A percentile compares a stretch with the other conserved stretches of the same genome.
Conservation (phyloP, 2,329 filamentous ascomycete genomes). For the Paramyrothecium sp. region DNA sequence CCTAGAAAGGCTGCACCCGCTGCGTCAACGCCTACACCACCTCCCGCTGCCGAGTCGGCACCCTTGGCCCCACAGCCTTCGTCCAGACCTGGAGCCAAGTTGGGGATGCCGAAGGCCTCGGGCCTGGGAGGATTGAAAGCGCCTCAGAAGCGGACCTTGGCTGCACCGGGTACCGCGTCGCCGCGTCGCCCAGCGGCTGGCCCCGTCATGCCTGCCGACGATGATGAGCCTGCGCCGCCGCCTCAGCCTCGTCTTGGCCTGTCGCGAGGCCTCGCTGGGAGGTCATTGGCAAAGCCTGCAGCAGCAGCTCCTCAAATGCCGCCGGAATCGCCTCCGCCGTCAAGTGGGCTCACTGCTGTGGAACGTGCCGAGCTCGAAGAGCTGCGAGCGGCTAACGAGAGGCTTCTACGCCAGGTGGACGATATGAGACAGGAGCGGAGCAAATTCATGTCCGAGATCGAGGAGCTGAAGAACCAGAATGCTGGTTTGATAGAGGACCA, state of each 20-base stretch:
- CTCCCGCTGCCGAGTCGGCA: constrained; percentile 44
- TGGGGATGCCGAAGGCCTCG: constrained; percentile 53
- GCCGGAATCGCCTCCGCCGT: constrained; percentile 55
- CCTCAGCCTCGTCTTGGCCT: constrained; percentile 63
- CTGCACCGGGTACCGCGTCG: constrained; percentile 48
- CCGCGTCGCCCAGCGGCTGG: constrained; percentile 50
- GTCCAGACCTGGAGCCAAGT: constrained; percentile 51
- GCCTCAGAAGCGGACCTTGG: constrained; percentile 54
- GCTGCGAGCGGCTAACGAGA: constrained; percentile 78
- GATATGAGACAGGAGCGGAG: constrained; percentile 80
- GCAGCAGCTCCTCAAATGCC: constrained; percentile 48
- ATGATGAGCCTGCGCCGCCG: constrained; percentile 60
- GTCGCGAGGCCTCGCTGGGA: constrained; percentile 78
- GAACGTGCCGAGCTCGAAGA: constrained; percentile 93
- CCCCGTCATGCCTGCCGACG: constrained; percentile 44
- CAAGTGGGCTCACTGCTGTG: constrained; percentile 69
- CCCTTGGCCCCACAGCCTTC: constrained; percentile 59
- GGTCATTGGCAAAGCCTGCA: constrained; percentile 77
- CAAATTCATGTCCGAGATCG: constrained; percentile 80
- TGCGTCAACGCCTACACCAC: constrained; percentile 36
- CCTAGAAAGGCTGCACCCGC: constrained; percentile 42
- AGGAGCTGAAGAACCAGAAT: constrained; percentile 95
- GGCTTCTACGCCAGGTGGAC: constrained; percentile 71
- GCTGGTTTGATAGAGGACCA: constrained; percentile 96
- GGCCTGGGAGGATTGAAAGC: constrained; percentile 58